These are phyloP conservation scores for Xerophyta viscosa DNA, from an alignment of 106 monocot species.

Conservation along the genomic window DNA sequence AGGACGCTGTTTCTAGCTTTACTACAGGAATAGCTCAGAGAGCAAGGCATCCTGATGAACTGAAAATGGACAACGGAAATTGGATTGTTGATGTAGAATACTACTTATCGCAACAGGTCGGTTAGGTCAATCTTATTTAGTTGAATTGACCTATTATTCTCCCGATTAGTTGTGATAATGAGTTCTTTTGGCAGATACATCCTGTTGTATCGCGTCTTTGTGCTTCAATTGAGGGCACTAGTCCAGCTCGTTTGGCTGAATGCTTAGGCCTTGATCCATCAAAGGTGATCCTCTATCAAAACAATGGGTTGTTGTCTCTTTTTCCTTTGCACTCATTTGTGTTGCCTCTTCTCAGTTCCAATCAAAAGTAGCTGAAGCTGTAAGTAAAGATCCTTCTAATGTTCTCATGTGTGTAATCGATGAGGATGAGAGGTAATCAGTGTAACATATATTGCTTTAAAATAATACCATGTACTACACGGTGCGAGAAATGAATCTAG, in stretches of 20 bases:
- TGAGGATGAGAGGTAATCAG: slow-evolving; percentile 74
- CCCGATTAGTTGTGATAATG: no score
- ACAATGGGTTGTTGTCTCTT: not conserved
- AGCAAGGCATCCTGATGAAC: slow-evolving; percentile 93
- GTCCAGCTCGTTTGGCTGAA: slow-evolving; percentile 86
- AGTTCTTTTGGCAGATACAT: slow-evolving; percentile 53
- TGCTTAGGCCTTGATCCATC: slow-evolving; percentile 97
- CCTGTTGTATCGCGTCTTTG: slow-evolving; percentile 90
- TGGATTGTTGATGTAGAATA: slow-evolving; percentile 95
- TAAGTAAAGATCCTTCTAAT: slow-evolving; percentile 36
- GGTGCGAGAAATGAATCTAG: not conserved
- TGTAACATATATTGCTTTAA: no score
- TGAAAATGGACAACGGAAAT: slow-evolving; percentile 55
- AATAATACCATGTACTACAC: no score
- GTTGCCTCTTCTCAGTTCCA: slow-evolving; percentile 41
- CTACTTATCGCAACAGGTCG: slow-evolving; percentile 94
- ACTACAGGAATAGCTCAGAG: slow-evolving; percentile 71
- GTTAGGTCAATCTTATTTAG: not conserved
- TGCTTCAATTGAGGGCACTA: slow-evolving; percentile 95
- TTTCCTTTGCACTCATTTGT: not conserved
- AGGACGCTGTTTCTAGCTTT: slow-evolving; percentile 40
- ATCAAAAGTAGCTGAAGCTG: slow-evolving; percentile 37
- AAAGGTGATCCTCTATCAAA: slow-evolving; percentile 31
- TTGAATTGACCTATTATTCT: no score
- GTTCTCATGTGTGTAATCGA: slow-evolving; percentile 43